These are phyloP conservation scores for Galerina sulciceps DNA, from an alignment of 768 basidiomycete genomes.

Conservation along the genomic window DNA sequence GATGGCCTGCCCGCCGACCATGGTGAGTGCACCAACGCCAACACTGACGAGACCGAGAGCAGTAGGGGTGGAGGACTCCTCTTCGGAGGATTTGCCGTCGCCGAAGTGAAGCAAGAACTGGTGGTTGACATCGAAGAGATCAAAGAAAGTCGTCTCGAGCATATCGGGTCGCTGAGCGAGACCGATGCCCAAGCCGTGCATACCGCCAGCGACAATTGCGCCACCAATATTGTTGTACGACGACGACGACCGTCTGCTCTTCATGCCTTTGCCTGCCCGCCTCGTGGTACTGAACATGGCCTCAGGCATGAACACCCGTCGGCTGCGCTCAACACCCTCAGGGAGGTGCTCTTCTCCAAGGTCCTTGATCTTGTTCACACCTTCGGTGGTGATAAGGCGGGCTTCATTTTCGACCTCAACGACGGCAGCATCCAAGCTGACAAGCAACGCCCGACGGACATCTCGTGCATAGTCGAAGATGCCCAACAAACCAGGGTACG, in stretches of 20 bases:
- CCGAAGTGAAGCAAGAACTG: constrained; percentile 77
- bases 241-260: constrained; percentile 40
- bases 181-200: constrained; percentile 81
- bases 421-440: constrained; percentile 81
- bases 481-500: constrained; percentile 81
- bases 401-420: constrained; percentile 84
- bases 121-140: constrained; percentile 86
- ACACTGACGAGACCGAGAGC: constrained; percentile 76
- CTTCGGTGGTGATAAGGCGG: constrained; percentile 61
- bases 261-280: constrained; percentile 43
- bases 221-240: constrained; percentile 38
- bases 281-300: constrained; percentile 86
- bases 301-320: constrained; percentile 92
- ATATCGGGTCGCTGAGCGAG: constrained; percentile 79
- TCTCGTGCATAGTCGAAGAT: constrained; percentile 88
- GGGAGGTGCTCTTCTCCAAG: constrained; percentile 83
- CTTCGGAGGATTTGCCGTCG: constrained; percentile 41
- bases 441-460: constrained; percentile 76
- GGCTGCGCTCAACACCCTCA: constrained; percentile 77
- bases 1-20: constrained; percentile 84
- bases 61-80: constrained; percentile 50
- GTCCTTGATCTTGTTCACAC: constrained; percentile 67
- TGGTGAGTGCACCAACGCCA: constrained; percentile 84
- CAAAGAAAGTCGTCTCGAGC: constrained; percentile 78
- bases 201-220: constrained; percentile 75